A percentile compares a stretch with the other conserved stretches of the same genome.
Conservation (phyloP, 129 eudicot species). For the Rutidosis leptorrhynchoides region DNA sequence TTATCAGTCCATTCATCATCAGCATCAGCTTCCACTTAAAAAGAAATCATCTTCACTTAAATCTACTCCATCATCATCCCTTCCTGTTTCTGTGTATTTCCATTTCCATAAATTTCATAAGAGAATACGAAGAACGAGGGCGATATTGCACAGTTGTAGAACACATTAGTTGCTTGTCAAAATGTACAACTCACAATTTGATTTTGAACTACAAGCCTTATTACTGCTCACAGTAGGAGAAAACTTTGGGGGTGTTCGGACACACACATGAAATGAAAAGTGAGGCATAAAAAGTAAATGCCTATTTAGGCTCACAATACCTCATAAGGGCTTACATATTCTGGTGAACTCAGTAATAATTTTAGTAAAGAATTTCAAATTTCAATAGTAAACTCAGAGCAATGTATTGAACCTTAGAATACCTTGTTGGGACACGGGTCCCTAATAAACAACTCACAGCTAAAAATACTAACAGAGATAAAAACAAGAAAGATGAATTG, state of each 20-base stretch:
- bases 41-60: constrained; percentile 89
- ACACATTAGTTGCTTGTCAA: neutral
- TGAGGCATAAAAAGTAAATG: too few relatives aligned
- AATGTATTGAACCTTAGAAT: neutral
- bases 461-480: too few relatives aligned
- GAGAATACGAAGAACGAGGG: neutral
- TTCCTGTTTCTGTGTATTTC: constrained; percentile 73
- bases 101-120: neutral
- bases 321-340: neutral
- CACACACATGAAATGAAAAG: too few relatives aligned
- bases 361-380: neutral
- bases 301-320: too few relatives aligned
- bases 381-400: neutral
- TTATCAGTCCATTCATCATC: constrained; percentile 92
- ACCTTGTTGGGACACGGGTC: too few relatives aligned
- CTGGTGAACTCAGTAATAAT: neutral
- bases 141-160: neutral
- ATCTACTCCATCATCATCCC: constrained; percentile 91
- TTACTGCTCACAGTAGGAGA: too few relatives aligned
- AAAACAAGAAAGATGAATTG: too few relatives aligned
- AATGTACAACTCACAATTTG: neutral
- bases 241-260: neutral
- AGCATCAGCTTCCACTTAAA: constrained; percentile 73
- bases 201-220: neutral
- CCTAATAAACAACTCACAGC: too few relatives aligned